phyloP scores from a whole-genome alignment of 768 basidiomycete species.

The Panellus pusillus region DNA sequence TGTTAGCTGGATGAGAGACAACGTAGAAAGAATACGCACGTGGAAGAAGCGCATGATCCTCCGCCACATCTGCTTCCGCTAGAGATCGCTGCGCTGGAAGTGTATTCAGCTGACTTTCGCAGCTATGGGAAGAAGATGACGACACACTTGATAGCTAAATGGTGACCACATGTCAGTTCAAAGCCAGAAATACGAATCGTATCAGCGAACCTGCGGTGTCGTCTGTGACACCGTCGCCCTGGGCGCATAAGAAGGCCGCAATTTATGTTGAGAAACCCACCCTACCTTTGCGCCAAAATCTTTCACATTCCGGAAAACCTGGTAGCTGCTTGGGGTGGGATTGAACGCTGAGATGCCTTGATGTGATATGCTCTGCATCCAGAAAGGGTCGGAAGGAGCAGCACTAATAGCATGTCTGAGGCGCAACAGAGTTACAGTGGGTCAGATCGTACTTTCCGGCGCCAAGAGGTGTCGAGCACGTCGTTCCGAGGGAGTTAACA shows the following conservation, averaged over 20 bases:
- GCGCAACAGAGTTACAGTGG: neutral
- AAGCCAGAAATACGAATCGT: neutral
- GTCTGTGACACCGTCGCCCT: constrained; percentile 69
- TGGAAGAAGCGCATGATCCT: constrained; percentile 59
- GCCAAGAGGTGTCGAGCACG: constrained; percentile 49
- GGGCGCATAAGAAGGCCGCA: constrained; percentile 1
- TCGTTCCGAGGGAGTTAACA: constrained; percentile 19
- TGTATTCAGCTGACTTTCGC: neutral
- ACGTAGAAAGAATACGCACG: constrained; percentile 35
- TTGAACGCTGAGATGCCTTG: constrained; percentile 72
- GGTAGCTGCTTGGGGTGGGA: constrained; percentile 50
- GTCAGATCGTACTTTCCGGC: constrained; percentile 31
- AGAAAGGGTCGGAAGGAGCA: constrained; percentile 60
- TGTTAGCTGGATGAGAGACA: neutral
- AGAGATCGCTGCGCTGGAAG: constrained; percentile 60
- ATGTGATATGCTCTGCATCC: constrained; percentile 70
- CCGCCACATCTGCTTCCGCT: constrained; percentile 61
- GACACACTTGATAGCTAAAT: constrained; percentile 64
- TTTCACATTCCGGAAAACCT: constrained; percentile 78
- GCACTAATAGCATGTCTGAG: constrained; percentile 28
- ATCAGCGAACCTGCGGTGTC: constrained; percentile 44
- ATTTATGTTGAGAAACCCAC: neutral
- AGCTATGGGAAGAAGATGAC: neutral
- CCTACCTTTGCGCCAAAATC: constrained; percentile 37
- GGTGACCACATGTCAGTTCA: neutral